Evolutionary conservation across 345 rosid genomes (phyloP), one percentile per base, ranked within the genome.

Genomic region (Melastoma malabathricum): DNA sequence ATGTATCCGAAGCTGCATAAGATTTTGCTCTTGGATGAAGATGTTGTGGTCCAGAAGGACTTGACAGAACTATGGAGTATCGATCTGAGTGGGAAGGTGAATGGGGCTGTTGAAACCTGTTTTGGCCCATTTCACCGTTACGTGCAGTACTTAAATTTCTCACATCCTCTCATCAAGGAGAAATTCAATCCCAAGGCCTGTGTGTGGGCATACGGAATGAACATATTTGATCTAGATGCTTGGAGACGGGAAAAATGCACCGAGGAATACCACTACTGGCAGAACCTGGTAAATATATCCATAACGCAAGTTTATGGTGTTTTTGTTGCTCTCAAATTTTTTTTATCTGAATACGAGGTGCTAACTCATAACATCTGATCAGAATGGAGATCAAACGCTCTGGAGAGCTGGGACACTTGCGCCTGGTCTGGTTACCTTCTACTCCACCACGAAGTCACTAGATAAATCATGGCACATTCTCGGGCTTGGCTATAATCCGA

Each of bases 201-300:
- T 61, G 94, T 85, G 29, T 90, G 98, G 98, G 88, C 96, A 39
- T 86, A 67, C 61, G 98, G 98, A 56, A 78, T 86, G 89, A 86
- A 90, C 60, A 75, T 90, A 59, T 82, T 84, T 45, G 94, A 90
- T 69, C 89, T 90, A 48, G 93, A 73, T 59, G 81, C 90, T 31
- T 90, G 98, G 98, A 80, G 89, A 69, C 79, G 58, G 16, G 81
- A 55, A 71, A 69, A 52, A 59, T 73, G 56, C 54, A 67, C 67
- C 1, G 63, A 62, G 18, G 61, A 52, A 25, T 67, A 67, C 50
- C 67, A 61, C 53, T 54, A 52, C 48, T 64, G 68, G 68, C 64
- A 64, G 59, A 56, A 50, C 44, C 12, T 62, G 66, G 66, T 62
- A 51, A 56, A 70, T 48, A 50, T 18, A n/a, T n/a, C n/a, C n/a